These are phyloP conservation scores for Bruguiera parviflora DNA, from an alignment of 345 rosid genomes.

Conservation along the genomic window DNA sequence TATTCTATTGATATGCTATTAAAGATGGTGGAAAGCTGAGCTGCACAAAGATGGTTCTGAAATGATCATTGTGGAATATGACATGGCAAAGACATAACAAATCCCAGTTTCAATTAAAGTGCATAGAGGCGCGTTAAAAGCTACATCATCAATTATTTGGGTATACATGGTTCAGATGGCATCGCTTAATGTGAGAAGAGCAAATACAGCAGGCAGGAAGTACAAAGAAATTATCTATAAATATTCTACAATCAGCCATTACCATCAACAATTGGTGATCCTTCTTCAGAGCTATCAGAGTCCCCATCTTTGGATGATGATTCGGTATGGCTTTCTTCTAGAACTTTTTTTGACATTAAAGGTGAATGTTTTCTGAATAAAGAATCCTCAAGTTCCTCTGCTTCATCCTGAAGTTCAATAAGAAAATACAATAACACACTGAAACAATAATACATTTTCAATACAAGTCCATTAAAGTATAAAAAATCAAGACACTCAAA, in stretches of 20 bases:
- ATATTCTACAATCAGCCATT: constrained; percentile 14
- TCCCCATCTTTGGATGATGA: constrained; percentile 49
- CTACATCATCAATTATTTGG: too few relatives aligned
- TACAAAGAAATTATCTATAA: background rate
- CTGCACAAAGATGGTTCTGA: too few relatives aligned
- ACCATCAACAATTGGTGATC: constrained; percentile 36
- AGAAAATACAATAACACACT: constrained; percentile 43
- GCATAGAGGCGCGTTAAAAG: too few relatives aligned
- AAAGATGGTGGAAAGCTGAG: too few relatives aligned
- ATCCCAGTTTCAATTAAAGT: too few relatives aligned
- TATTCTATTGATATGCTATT: too few relatives aligned
- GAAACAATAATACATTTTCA: constrained; percentile 10
- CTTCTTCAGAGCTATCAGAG: constrained; percentile 48
- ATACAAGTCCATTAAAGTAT: background rate
- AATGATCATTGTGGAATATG: too few relatives aligned
- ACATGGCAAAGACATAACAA: too few relatives aligned
- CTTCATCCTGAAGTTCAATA: constrained; percentile 46
- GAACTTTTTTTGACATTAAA: constrained; percentile 28
- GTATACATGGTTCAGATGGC: background rate
- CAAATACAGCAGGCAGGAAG: background rate
- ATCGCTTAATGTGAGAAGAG: background rate
- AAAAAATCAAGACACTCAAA: too few relatives aligned
- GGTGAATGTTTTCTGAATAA: constrained; percentile 34
- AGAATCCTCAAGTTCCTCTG: constrained; percentile 38
- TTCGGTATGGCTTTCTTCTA: constrained; percentile 36